phyloP scores from a whole-genome alignment of 257 asterid species.

The Scutellaria minor region DNA sequence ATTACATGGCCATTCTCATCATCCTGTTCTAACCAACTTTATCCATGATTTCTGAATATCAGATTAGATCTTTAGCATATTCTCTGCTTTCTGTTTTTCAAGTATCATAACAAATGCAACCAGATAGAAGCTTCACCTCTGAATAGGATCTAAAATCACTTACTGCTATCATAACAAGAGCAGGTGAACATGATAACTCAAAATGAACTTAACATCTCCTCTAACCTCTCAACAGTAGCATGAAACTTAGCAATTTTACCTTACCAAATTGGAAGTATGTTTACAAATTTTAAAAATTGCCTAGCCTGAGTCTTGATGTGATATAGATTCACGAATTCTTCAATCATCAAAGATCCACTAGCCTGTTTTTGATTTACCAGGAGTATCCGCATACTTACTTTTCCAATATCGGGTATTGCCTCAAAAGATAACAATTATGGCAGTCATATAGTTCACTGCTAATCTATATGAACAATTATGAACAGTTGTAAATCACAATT shows the following conservation, averaged over 20 bases:
- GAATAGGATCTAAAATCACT: neutral
- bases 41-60: neutral
- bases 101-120: conserved; percentile 1
- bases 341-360: conserved; percentile 21
- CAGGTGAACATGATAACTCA: neutral
- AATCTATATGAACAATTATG: neutral
- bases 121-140: conserved; percentile 6
- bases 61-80: conserved; percentile 10
- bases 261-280: neutral
- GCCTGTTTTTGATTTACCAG: conserved; percentile 4
- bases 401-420: conserved; percentile 4
- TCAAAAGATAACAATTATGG: neutral
- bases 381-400: neutral
- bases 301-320: neutral
- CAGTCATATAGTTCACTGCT: neutral
- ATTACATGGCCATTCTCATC: too few relatives aligned
- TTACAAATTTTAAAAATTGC: neutral
- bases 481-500: neutral
- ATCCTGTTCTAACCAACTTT: too few relatives aligned
- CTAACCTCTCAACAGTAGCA: neutral
- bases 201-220: neutral
- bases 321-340: neutral
- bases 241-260: neutral
- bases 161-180: too few relatives aligned
- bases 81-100: neutral